These are phyloP conservation scores for Ceratocystis cubensis DNA, from an alignment of 2,329 filamentous ascomycete species.

Conservation along the genomic window DNA sequence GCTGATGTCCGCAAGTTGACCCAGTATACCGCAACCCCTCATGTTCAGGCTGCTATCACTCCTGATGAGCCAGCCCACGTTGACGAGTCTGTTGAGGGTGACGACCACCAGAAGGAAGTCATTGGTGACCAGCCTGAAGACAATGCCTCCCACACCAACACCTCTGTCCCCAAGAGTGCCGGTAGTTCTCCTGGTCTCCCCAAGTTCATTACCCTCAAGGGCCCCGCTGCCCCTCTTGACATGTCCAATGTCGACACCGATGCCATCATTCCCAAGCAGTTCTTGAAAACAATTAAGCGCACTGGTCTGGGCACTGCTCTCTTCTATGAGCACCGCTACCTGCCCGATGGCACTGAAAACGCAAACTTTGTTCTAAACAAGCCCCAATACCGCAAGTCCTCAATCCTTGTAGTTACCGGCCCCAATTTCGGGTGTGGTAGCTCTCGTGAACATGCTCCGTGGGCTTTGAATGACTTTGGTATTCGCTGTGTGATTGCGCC, in stretches of 20 bases:
- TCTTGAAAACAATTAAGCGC: constrained; percentile 97
- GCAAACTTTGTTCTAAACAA: constrained; percentile 80
- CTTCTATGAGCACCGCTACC: constrained; percentile 75
- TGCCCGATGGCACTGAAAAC: constrained; percentile 60
- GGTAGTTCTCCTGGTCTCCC: constrained; percentile 53
- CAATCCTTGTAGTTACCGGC: constrained; percentile 85
- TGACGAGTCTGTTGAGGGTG: constrained; percentile 41
- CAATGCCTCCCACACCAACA: constrained; percentile 52
- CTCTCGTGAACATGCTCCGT: constrained; percentile 88
- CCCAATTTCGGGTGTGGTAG: constrained; percentile 91
- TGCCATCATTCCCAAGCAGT: constrained; percentile 97
- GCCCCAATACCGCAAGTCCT: constrained; percentile 68
- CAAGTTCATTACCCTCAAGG: constrained; percentile 73
- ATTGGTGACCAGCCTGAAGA: constrained; percentile 51
- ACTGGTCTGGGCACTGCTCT: constrained; percentile 80
- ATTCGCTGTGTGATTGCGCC: constrained; percentile 89
- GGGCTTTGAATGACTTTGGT: constrained; percentile 92
- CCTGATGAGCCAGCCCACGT: constrained; percentile 35
- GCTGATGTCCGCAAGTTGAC: constrained; percentile 77
- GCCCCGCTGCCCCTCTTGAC: constrained; percentile 77
- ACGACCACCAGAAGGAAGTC: constrained; percentile 41
- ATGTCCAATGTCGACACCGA: constrained; percentile 94
- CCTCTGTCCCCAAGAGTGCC: constrained; percentile 34
- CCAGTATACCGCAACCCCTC: constrained; percentile 43
- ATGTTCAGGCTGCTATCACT: constrained; percentile 45